phyloP scores from a whole-genome alignment of 2,329 filamentous ascomycete species.

The Clarireedia paspali region DNA sequence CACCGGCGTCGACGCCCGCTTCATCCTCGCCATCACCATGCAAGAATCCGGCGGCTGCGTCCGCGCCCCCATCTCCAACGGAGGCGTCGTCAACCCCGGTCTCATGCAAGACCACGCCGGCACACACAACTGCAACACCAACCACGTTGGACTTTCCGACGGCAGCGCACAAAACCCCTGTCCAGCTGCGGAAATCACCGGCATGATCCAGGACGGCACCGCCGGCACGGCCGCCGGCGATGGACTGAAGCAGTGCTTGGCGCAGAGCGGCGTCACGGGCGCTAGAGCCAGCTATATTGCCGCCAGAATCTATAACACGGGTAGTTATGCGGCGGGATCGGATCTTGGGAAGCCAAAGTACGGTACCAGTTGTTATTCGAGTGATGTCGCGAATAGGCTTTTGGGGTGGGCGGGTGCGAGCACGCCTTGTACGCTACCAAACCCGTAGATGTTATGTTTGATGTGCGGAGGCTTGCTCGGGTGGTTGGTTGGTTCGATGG shows the following conservation, averaged over 20 bases:
- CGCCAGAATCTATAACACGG: conserved; percentile 36
- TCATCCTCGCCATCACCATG: conserved; percentile 31
- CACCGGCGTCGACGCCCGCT: conserved; percentile 13
- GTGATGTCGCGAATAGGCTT: conserved; percentile 23
- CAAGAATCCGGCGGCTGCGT: conserved; percentile 29
- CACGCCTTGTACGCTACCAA: neutral
- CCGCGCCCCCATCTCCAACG: conserved; percentile 9
- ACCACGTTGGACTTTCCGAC: neutral
- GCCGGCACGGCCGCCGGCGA: conserved; percentile 22
- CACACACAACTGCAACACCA: conserved; percentile 13
- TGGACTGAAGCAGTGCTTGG: conserved; percentile 10
- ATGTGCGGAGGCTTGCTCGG: too few relatives aligned
- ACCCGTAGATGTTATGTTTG: neutral
- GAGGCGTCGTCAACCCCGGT: conserved; percentile 15
- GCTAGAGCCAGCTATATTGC: conserved; percentile 28
- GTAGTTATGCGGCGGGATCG: conserved; percentile 26
- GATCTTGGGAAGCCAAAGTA: conserved; percentile 26
- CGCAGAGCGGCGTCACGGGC: conserved; percentile 16
- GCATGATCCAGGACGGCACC: conserved; percentile 27
- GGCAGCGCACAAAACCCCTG: conserved; percentile 8
- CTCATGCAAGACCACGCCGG: conserved; percentile 25
- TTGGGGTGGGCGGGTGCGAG: neutral
- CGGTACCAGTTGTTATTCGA: conserved; percentile 20
- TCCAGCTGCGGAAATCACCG: neutral
- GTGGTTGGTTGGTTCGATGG: too few relatives aligned